phyloP scores from a whole-genome alignment of 2,329 filamentous ascomycete species.

The Beauveria sp. region DNA sequence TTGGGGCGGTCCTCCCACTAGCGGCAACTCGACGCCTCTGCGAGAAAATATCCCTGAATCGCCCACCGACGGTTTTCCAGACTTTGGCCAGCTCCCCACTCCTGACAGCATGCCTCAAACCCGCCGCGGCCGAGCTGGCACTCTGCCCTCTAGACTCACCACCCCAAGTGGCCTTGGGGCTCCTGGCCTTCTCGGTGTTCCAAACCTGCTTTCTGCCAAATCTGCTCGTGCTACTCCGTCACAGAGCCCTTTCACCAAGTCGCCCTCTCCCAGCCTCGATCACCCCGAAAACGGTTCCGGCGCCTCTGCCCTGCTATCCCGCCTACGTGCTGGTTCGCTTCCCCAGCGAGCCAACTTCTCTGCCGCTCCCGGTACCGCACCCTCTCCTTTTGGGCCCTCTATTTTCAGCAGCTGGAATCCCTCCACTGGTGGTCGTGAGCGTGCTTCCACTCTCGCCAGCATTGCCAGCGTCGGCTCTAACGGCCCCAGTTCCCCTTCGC shows the following conservation, averaged over 20 bases:
- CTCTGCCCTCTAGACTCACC: slow-evolving; percentile 90
- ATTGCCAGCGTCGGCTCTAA: slow-evolving; percentile 86
- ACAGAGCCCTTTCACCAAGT: slow-evolving; percentile 72
- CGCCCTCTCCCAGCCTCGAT: slow-evolving; percentile 49
- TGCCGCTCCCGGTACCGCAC: slow-evolving; percentile 42
- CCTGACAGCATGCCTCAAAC: slow-evolving; percentile 59
- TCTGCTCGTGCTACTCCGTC: slow-evolving; percentile 80
- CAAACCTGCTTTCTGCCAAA: slow-evolving; percentile 55
- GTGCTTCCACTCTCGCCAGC: slow-evolving; percentile 75
- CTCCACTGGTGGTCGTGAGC: slow-evolving; percentile 58
- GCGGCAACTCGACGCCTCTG: slow-evolving; percentile 90
- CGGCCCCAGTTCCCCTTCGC: slow-evolving; percentile 76
- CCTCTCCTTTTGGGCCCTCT: slow-evolving; percentile 75
- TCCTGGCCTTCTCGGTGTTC: slow-evolving; percentile 44
- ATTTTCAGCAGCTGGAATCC: slow-evolving; percentile 86
- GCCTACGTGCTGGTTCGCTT: slow-evolving; percentile 87
- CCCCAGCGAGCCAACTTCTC: slow-evolving; percentile 72
- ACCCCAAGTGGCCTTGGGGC: slow-evolving; percentile 55
- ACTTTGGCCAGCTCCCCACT: slow-evolving; percentile 67
- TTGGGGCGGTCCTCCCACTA: slow-evolving; percentile 94
- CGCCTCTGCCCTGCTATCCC: slow-evolving; percentile 70
- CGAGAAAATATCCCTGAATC: slow-evolving; percentile 97
- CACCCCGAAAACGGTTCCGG: slow-evolving; percentile 48
- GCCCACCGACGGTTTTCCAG: slow-evolving; percentile 89
- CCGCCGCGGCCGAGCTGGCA: slow-evolving; percentile 82